A percentile compares a stretch with the other conserved stretches of the same genome.
Evolutionary conservation across 768 basidiomycete genomes (phyloP).

Genomic region (Lactarius vividus): DNA sequence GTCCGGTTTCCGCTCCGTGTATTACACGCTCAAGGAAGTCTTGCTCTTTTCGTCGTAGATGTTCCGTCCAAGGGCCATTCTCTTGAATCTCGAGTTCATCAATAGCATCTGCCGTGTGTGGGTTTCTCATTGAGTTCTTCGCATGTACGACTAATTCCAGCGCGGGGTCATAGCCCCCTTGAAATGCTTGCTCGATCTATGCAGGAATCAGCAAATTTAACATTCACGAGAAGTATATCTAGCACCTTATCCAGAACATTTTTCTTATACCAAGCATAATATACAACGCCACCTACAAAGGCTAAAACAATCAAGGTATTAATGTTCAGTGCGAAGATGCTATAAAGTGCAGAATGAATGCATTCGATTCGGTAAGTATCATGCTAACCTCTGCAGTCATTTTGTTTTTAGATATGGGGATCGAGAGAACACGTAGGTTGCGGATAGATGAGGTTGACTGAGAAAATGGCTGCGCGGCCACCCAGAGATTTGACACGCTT

Average conservation of each 20-base stretch:
- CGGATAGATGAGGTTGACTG: background rate
- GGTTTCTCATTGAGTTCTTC: slow-evolving; percentile 32
- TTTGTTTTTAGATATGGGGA: too few relatives aligned
- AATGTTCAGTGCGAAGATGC: background rate
- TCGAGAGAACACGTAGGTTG: background rate
- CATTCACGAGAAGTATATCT: background rate
- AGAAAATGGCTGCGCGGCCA: background rate
- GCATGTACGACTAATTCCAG: slow-evolving; percentile 63
- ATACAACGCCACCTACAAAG: slow-evolving; percentile 68
- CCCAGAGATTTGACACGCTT: background rate
- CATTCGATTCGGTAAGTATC: background rate
- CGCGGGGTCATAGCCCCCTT: slow-evolving; percentile 78
- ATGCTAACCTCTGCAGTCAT: background rate
- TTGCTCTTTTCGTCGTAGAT: slow-evolving; percentile 73
- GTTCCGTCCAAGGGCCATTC: slow-evolving; percentile 51
- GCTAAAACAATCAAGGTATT: slow-evolving; percentile 37
- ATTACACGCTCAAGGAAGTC: slow-evolving; percentile 75
- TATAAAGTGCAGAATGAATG: background rate
- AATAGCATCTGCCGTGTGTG: slow-evolving; percentile 30
- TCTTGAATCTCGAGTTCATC: slow-evolving; percentile 36
- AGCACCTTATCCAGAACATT: slow-evolving; percentile 75
- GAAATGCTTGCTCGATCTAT: slow-evolving; percentile 77
- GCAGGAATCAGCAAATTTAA: background rate
- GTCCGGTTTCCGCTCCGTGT: slow-evolving; percentile 64
- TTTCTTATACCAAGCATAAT: slow-evolving; percentile 78